phyloP scores from a whole-genome alignment of 2,329 filamentous ascomycete species.

The Penicillium oxalicum region DNA sequence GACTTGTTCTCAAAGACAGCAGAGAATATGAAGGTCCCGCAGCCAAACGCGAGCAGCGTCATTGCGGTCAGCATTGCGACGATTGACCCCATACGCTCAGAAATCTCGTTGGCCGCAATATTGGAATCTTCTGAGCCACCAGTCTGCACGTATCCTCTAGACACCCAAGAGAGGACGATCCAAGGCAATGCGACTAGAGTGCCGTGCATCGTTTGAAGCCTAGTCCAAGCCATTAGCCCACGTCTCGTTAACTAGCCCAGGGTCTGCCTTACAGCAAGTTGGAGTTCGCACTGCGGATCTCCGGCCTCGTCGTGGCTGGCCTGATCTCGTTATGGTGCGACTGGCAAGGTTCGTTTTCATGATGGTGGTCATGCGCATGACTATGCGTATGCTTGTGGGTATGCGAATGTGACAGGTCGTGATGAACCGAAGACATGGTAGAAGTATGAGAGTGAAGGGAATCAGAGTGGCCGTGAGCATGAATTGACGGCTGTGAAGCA shows the following conservation, averaged over 20 bases:
- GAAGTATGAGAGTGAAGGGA: conserved; percentile 27
- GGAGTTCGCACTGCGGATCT: conserved; percentile 4
- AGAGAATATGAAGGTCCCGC: conserved; percentile 19
- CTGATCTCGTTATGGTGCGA: background rate
- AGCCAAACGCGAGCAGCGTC: conserved; percentile 29
- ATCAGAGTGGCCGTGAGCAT: conserved; percentile 34
- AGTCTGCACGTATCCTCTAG: conserved; percentile 21
- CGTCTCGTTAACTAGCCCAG: background rate
- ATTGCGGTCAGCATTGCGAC: conserved; percentile 26
- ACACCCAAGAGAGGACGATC: conserved; percentile 35
- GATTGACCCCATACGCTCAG: conserved; percentile 19
- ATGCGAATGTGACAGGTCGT: conserved; percentile 7
- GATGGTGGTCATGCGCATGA: conserved; percentile 4
- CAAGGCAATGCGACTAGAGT: conserved; percentile 38
- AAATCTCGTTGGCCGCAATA: conserved; percentile 5
- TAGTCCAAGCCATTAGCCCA: conserved; percentile 19
- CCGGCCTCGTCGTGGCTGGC: background rate
- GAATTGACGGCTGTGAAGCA: conserved; percentile 19
- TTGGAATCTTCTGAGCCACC: conserved; percentile 7
- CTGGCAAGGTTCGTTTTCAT: conserved; percentile 1
- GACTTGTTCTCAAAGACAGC: conserved; percentile 7
- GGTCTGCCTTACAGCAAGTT: conserved; percentile 11
- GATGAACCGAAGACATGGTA: conserved; percentile 16
- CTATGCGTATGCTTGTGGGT: background rate
- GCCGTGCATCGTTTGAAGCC: conserved; percentile 46